Base-by-base conservation (phyloP, 495 filamentous ascomycete species). In the Podospora australis region DNA sequence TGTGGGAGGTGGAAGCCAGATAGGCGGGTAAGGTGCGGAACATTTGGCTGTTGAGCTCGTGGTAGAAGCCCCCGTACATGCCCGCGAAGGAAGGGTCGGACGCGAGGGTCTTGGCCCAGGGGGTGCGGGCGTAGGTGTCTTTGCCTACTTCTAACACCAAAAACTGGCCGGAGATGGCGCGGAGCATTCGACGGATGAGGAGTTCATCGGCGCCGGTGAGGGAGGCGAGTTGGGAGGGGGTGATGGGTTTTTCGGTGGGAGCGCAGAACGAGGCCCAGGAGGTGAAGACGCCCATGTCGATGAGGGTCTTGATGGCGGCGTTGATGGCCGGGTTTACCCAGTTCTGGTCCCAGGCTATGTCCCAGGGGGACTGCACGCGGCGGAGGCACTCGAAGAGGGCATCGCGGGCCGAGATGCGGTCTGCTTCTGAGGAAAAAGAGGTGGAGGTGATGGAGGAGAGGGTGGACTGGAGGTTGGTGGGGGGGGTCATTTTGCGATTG, bases 251-350 rank as follows among this genome's bases (percentile, higher is more conserved):
- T 20, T 55, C 54, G 16, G 44, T 54, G 10, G 49, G 44, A 23
- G 41, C 42, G n/a, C n/a, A n/a, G n/a, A n/a, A n/a, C 9, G 47
- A 54, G 11, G 44, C 55, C 60, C 60, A 64, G 29, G 56, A 55
- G 32, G 40, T 54, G 19, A 60, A 64, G 24, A 64, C 46, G 28
- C 60, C 60, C 7, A 52, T 42, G 24, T 64, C 58, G 44, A 61
- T 58, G 34, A 55, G 52, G 22, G 53, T 57, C 48, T 61, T 56
- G 32, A 55, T 49, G n/a, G 52, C 29, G 13, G 43, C 35, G 25
- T 40, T 32, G 13, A 38, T 48, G 13, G 28, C 39, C 21, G 3
- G 6, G 14, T 28, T 44, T 4, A 29, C 40, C 39, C 48, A 50
- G 40, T 28, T 44, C 9, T 50, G 48, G 7, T 50, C 48, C 48